Evolutionary conservation across 345 rosid genomes (phyloP).

Genomic region (Lenwebbia sp.): DNA sequence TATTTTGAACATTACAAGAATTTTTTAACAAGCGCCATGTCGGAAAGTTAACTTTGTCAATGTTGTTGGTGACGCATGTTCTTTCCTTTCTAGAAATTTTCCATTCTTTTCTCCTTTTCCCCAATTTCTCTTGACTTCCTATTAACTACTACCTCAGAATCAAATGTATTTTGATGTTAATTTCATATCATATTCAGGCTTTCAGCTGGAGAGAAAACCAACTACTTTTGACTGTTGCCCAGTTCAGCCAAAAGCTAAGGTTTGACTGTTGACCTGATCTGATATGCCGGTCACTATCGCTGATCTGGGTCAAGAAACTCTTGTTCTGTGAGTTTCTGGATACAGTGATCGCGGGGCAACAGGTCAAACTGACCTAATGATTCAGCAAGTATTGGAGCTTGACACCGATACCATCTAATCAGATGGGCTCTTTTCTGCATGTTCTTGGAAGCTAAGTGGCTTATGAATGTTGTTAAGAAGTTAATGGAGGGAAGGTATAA

Average conservation of each 20-base stretch:
- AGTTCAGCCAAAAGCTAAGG: background rate
- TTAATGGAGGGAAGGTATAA: constrained; percentile 3
- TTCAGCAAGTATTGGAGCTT: background rate
- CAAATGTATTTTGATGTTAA: no score
- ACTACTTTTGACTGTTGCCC: background rate
- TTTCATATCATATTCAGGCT: background rate
- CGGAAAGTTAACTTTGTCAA: no score
- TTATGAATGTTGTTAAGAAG: background rate
- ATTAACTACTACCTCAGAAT: no score
- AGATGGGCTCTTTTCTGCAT: background rate
- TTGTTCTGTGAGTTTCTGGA: background rate
- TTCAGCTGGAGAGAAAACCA: background rate
- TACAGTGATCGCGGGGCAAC: background rate
- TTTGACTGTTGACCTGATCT: background rate
- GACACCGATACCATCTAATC: background rate
- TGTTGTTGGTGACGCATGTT: no score
- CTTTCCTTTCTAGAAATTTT: no score
- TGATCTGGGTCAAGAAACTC: background rate
- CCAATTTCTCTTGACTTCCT: no score
- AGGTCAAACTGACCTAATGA: background rate
- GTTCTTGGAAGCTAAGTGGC: background rate
- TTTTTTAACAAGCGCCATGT: no score
- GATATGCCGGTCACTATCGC: background rate
- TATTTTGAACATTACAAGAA: no score
- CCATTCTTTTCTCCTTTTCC: no score